These are phyloP conservation scores for Coniochaeta ligniaria DNA, from an alignment of 2,329 filamentous ascomycete species.

Conservation along the genomic window DNA sequence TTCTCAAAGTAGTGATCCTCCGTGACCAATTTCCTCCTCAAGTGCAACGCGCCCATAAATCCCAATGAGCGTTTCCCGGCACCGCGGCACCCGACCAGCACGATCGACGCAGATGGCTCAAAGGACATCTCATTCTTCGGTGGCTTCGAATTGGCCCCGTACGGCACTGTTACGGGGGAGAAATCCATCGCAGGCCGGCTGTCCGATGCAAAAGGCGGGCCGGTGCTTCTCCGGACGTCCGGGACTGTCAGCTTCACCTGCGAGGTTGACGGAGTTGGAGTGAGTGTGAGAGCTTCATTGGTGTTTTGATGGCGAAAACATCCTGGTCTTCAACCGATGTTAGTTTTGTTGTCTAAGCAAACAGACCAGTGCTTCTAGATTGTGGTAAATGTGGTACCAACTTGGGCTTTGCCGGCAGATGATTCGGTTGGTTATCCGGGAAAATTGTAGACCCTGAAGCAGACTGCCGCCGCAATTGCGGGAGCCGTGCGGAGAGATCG, in stretches of 20 bases:
- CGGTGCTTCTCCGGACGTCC: neutral
- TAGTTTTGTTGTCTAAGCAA: constrained; percentile 3
- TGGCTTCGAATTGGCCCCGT: constrained; percentile 12
- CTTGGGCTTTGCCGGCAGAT: constrained; percentile 14
- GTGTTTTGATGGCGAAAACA: neutral
- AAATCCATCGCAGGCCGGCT: neutral
- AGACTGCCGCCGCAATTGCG: neutral
- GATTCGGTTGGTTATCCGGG: constrained; percentile 10
- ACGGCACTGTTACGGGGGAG: neutral
- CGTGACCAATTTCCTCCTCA: constrained; percentile 59
- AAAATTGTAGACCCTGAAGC: constrained; percentile 19
- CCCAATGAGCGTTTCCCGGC: constrained; percentile 67
- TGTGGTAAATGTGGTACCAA: no score
- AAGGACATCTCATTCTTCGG: constrained; percentile 37
- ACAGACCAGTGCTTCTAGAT: neutral
- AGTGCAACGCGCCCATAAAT: constrained; percentile 63
- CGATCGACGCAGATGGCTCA: constrained; percentile 56
- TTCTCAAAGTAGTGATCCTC: constrained; percentile 62
- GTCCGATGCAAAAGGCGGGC: neutral
- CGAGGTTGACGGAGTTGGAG: neutral
- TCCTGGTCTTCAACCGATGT: neutral
- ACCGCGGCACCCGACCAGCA: constrained; percentile 64
- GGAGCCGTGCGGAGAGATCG: neutral
- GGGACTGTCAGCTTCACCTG: neutral
- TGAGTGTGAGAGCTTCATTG: neutral